Percentiles rank a stretch among this genome's conserved stretches.
Evolutionary conservation across 148 eudicot species (phyloP).

Genomic region (Cornus controversa): DNA sequence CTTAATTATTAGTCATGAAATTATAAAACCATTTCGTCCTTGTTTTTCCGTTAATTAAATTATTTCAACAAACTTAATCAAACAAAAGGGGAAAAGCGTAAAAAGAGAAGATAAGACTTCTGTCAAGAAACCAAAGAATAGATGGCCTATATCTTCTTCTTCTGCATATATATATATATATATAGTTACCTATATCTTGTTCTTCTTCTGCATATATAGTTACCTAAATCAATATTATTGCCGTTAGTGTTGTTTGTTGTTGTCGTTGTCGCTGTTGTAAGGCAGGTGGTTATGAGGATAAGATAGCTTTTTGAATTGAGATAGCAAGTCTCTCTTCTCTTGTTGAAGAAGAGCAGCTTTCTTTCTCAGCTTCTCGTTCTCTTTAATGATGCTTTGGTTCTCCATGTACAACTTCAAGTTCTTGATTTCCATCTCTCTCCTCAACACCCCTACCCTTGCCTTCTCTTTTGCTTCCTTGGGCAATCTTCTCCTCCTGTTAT

Average conservation of each 20-base stretch:
- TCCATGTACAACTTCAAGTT: constrained; percentile 49
- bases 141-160: not conserved
- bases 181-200: not conserved
- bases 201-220: not conserved
- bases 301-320: constrained; percentile 31
- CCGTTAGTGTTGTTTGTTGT: not conserved
- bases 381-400: constrained; percentile 47
- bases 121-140: not conserved
- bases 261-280: not conserved
- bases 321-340: constrained; percentile 46
- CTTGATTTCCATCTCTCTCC: constrained; percentile 41
- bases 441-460: constrained; percentile 12
- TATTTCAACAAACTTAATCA: not conserved
- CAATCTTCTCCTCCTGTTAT: constrained; percentile 26
- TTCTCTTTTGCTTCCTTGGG: constrained; percentile 6
- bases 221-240: no score
- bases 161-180: not conserved
- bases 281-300: not conserved
- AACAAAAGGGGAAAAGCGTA: not conserved
- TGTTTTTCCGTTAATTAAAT: not conserved
- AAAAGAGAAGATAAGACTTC: not conserved
- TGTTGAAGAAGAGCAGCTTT: constrained; percentile 42
- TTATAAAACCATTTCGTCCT: not conserved
- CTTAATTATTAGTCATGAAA: not conserved
- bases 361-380: constrained; percentile 52